These are phyloP conservation scores for Skeletonema menzelii DNA, from an alignment of 108 stramenopile genomes.

Conservation along the genomic window DNA sequence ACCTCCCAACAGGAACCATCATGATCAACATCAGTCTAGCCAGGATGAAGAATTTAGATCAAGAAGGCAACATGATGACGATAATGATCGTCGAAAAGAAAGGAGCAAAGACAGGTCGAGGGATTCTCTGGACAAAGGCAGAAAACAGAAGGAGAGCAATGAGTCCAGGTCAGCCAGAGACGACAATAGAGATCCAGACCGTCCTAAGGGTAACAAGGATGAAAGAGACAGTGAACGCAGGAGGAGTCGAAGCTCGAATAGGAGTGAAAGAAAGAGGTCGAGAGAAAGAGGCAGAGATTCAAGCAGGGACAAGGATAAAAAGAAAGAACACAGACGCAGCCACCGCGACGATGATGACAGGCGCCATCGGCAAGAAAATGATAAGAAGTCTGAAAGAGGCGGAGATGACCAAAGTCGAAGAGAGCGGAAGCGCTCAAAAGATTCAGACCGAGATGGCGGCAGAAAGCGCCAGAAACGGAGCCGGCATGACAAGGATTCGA, in stretches of 20 bases:
- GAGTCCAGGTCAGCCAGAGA: slow-evolving; percentile 6
- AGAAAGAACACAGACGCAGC: slow-evolving; percentile 12
- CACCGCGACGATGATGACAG: slow-evolving; percentile 20
- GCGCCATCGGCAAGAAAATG: not conserved
- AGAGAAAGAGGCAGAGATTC: slow-evolving; percentile 4
- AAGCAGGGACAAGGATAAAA: slow-evolving; percentile 15
- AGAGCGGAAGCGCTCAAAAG: slow-evolving; percentile 8
- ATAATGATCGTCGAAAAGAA: not conserved
- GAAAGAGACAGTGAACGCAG: not conserved
- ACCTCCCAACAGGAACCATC: not conserved
- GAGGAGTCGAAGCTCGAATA: not conserved
- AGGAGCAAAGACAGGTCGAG: slow-evolving; percentile 1
- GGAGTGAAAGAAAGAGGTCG: slow-evolving; percentile 17
- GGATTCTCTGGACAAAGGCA: slow-evolving; percentile 18
- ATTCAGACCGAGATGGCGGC: slow-evolving; percentile 5
- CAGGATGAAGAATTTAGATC: not conserved
- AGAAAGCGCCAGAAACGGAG: slow-evolving; percentile 8
- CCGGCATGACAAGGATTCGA: slow-evolving; percentile 1
- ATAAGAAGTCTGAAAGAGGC: not conserved
- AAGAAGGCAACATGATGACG: not conserved
- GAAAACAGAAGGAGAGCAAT: slow-evolving; percentile 11
- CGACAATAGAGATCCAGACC: slow-evolving; percentile 28
- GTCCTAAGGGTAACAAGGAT: not conserved
- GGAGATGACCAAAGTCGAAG: not conserved
- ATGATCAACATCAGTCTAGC: not conserved